Conservation (phyloP, 805 yeast genomes). For the Metschnikowia similis region DNA sequence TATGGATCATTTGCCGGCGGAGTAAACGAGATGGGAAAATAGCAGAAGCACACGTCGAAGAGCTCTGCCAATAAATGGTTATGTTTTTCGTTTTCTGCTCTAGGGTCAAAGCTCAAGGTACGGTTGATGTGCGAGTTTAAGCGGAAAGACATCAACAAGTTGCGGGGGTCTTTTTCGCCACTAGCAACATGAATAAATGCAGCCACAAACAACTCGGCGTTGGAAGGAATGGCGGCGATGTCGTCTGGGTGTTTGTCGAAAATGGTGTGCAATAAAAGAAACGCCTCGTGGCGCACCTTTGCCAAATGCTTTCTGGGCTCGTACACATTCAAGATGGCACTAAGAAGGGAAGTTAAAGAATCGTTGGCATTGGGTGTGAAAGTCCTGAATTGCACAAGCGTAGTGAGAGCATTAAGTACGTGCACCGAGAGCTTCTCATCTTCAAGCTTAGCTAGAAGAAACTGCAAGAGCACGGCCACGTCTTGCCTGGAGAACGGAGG, state of each 20-base stretch:
- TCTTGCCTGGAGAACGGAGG: slow-evolving; percentile 39
- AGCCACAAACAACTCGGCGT: slow-evolving; percentile 44
- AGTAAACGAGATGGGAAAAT: slow-evolving; percentile 91
- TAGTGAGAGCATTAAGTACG: slow-evolving; percentile 50
- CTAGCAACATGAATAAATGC: slow-evolving; percentile 65
- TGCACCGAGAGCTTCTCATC: slow-evolving; percentile 55
- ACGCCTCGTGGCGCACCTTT: slow-evolving; percentile 55
- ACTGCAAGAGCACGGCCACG: slow-evolving; percentile 47
- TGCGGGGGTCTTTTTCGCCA: slow-evolving; percentile 94
- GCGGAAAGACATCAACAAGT: slow-evolving; percentile 66
- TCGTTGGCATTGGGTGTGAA: slow-evolving; percentile 31
- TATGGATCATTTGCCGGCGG: slow-evolving; percentile 91
- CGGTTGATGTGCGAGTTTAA: slow-evolving; percentile 47
- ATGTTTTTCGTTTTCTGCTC: slow-evolving; percentile 27
- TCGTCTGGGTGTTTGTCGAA: slow-evolving; percentile 24
- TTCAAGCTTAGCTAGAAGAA: slow-evolving; percentile 61
- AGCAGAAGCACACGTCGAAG: slow-evolving; percentile 88
- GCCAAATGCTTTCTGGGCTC: slow-evolving; percentile 59
- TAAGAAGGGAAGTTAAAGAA: slow-evolving; percentile 35
- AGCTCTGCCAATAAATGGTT: slow-evolving; percentile 53
- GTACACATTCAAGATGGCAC: slow-evolving; percentile 28
- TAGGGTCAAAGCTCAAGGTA: slow-evolving; percentile 27
- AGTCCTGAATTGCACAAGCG: slow-evolving; percentile 50
- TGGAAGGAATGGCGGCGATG: slow-evolving; percentile 13
- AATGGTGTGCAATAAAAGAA: slow-evolving; percentile 43